Percentiles rank a stretch among this genome's conserved stretches.
Conservation (phyloP, 306 rosid genomes). For the Casuarina equisetifolia region DNA sequence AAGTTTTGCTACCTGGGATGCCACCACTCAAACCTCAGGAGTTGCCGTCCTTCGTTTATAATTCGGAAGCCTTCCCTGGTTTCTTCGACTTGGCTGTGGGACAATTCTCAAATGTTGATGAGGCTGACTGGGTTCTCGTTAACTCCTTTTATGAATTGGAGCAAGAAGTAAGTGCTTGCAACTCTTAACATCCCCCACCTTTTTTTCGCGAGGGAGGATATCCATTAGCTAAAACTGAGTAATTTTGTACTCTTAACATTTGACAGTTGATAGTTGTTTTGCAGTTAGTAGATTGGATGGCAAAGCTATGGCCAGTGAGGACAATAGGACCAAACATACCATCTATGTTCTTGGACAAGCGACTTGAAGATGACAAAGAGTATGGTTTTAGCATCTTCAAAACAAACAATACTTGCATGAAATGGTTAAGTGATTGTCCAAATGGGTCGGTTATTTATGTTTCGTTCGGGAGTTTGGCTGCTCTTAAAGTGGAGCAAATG, state of each 20-base stretch:
- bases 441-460: no score
- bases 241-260: background rate
- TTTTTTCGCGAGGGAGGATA: no score
- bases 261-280: slow-evolving; percentile 21
- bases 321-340: slow-evolving; percentile 66
- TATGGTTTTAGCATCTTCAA: slow-evolving; percentile 42
- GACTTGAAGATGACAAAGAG: slow-evolving; percentile 36
- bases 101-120: slow-evolving; percentile 43
- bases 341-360: slow-evolving; percentile 42
- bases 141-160: slow-evolving; percentile 50
- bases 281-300: slow-evolving; percentile 54
- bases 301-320: slow-evolving; percentile 42
- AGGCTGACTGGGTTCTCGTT: slow-evolving; percentile 54
- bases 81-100: slow-evolving; percentile 44
- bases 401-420: slow-evolving; percentile 17
- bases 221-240: no score
- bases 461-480: no score
- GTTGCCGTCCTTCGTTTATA: slow-evolving; percentile 46
- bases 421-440: slow-evolving; percentile 37
- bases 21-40: slow-evolving; percentile 44
- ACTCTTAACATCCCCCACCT: no score
- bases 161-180: slow-evolving; percentile 34
- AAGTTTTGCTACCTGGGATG: slow-evolving; percentile 28
- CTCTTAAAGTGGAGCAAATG: no score
- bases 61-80: slow-evolving; percentile 40